A percentile compares a stretch with the other conserved stretches of the same genome.
These are phyloP conservation scores for Paracorniculantispora psalliotae DNA, from an alignment of 2,329 filamentous ascomycete genomes.

Conservation along the genomic window DNA sequence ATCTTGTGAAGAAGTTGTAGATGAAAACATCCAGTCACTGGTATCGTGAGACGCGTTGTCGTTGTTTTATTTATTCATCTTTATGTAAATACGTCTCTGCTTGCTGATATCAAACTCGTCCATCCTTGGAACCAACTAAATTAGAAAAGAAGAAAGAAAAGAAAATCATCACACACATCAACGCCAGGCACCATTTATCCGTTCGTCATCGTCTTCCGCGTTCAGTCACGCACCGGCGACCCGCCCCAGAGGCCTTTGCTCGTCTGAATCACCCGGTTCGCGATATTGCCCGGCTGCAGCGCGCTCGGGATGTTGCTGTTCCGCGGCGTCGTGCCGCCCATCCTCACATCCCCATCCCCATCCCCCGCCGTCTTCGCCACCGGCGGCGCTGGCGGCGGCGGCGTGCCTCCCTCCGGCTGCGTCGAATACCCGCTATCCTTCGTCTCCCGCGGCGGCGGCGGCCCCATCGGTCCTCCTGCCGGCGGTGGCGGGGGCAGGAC, in stretches of 20 bases:
- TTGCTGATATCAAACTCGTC: background rate
- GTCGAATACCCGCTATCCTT: conserved; percentile 49
- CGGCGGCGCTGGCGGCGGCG: background rate
- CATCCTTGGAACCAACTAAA: background rate
- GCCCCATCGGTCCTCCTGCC: conserved; percentile 39
- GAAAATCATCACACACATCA: background rate
- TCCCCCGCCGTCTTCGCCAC: background rate
- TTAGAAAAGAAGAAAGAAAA: background rate
- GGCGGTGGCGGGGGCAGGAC: too few relatives aligned
- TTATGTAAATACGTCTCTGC: background rate
- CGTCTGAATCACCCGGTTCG: conserved; percentile 57
- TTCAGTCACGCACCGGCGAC: conserved; percentile 24
- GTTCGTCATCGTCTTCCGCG: too few relatives aligned
- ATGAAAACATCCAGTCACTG: too few relatives aligned
- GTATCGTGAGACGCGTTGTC: too few relatives aligned
- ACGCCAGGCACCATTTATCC: too few relatives aligned
- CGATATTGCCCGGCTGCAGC: conserved; percentile 50
- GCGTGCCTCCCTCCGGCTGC: conserved; percentile 24
- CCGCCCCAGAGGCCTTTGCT: conserved; percentile 58
- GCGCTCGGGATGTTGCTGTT: conserved; percentile 41
- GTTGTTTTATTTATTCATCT: background rate
- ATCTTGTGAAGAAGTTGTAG: too few relatives aligned
- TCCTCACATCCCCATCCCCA: conserved; percentile 38
- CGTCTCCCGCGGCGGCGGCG: conserved; percentile 15
- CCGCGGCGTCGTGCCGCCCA: conserved; percentile 37